Evolutionary conservation across 768 basidiomycete genomes (phyloP).

Genomic region (Termitomyces sp.): DNA sequence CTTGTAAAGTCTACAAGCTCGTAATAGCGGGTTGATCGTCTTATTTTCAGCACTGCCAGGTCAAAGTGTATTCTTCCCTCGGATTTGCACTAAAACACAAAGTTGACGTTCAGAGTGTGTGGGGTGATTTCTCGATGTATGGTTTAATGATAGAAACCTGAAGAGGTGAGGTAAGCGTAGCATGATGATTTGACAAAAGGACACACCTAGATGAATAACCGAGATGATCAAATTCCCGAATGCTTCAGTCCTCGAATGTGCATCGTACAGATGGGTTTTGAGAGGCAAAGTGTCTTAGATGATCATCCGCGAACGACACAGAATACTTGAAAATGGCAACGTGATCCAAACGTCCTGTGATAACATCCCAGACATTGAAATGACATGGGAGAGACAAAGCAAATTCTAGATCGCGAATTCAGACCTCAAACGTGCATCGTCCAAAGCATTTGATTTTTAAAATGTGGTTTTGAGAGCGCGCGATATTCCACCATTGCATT

Average conservation of each 20-base stretch:
- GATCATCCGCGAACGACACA: too few species aligned
- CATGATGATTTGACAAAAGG: neutral
- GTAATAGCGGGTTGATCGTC: neutral
- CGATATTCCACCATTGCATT: neutral
- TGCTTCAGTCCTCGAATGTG: neutral
- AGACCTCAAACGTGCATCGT: neutral
- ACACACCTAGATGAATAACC: neutral
- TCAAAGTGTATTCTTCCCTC: conserved; percentile 7
- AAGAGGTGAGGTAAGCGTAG: neutral
- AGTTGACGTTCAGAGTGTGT: conserved; percentile 6
- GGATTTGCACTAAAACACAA: conserved; percentile 10
- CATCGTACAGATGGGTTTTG: neutral
- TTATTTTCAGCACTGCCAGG: neutral
- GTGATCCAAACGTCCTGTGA: too few species aligned
- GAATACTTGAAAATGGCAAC: too few species aligned
- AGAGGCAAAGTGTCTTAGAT: too few species aligned
- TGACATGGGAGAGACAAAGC: neutral
- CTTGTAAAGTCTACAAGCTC: neutral
- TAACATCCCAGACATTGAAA: neutral
- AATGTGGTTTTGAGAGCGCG: neutral
- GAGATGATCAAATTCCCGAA: neutral
- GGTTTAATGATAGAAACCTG: conserved; percentile 6
- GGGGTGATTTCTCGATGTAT: conserved; percentile 12
- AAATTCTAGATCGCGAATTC: neutral
- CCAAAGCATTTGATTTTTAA: too few species aligned